A percentile compares a stretch with the other conserved stretches of the same genome.
Evolutionary conservation across 495 filamentous ascomycete genomes (phyloP).

Genomic region (Lindgomyces ingoldianus): DNA sequence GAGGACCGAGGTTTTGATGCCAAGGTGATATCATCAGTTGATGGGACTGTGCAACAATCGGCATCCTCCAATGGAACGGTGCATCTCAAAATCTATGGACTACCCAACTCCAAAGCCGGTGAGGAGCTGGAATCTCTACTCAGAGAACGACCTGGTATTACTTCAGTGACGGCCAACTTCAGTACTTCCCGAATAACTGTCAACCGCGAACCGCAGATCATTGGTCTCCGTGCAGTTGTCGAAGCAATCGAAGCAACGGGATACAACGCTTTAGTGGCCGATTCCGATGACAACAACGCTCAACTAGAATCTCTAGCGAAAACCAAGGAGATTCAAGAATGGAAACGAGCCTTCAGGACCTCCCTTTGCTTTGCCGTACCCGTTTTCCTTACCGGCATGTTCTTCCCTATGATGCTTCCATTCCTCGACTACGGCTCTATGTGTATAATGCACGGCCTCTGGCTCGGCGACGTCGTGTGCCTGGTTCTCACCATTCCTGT

Average conservation of each 20-base stretch:
- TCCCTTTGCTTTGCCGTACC: constrained; percentile 82
- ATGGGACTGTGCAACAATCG: constrained; percentile 47
- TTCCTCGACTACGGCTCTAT: constrained; percentile 71
- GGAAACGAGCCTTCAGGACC: constrained; percentile 74
- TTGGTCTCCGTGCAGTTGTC: constrained; percentile 80
- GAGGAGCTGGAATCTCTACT: constrained; percentile 70
- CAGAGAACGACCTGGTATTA: constrained; percentile 65
- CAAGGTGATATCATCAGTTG: constrained; percentile 66
- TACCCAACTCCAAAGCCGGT: constrained; percentile 69
- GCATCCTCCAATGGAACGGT: constrained; percentile 54
- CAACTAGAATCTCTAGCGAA: constrained; percentile 95
- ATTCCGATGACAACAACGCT: constrained; percentile 93
- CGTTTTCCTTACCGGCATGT: constrained; percentile 90
- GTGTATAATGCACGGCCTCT: constrained; percentile 67
- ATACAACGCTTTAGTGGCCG: constrained; percentile 85
- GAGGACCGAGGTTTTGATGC: constrained; percentile 93
- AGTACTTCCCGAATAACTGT: constrained; percentile 67
- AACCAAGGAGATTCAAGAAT: constrained; percentile 92
- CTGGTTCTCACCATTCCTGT: constrained; percentile 83
- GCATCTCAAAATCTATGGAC: constrained; percentile 81
- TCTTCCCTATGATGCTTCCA: constrained; percentile 58
- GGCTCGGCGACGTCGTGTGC: constrained; percentile 83
- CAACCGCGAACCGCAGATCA: constrained; percentile 65
- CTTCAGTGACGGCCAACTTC: constrained; percentile 69
- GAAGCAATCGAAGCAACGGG: constrained; percentile 76